Evolutionary conservation across 805 yeast species (phyloP).

Genomic region (Pichia ethanolica): DNA sequence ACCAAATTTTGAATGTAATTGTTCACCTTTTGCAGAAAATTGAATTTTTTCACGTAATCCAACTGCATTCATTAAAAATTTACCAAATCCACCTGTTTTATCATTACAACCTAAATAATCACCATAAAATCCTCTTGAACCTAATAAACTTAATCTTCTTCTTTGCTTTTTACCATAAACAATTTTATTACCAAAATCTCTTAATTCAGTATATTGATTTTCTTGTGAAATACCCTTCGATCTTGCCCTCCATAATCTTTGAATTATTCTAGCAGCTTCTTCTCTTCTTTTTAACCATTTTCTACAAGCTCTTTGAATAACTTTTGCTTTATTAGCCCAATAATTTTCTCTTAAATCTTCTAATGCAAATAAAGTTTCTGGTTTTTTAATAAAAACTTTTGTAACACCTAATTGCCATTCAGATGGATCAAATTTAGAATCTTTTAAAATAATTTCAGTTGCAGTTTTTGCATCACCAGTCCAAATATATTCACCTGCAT

Average conservation of each 20-base stretch:
- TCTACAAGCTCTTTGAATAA: conserved; percentile 97
- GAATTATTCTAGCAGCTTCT: conserved; percentile 78
- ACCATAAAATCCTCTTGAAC: conserved; percentile 88
- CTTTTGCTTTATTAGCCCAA: conserved; percentile 97
- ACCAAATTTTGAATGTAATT: conserved; percentile 80
- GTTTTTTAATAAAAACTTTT: conserved; percentile 91
- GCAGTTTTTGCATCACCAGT: conserved; percentile 47
- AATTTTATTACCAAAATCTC: conserved; percentile 74
- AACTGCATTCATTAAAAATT: conserved; percentile 58
- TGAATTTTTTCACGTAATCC: conserved; percentile 65
- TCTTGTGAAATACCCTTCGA: conserved; percentile 45
- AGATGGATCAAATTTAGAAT: conserved; percentile 59
- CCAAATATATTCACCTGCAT: conserved; percentile 72
- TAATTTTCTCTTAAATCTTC: conserved; percentile 95
- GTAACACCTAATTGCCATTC: conserved; percentile 91
- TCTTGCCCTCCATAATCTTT: conserved; percentile 74
- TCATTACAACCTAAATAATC: conserved; percentile 86
- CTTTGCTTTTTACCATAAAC: conserved; percentile 78
- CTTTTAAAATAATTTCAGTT: conserved; percentile 40
- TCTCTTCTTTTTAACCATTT: conserved; percentile 70
- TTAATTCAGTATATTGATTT: conserved; percentile 70
- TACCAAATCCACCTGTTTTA: conserved; percentile 61
- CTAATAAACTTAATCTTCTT: conserved; percentile 78
- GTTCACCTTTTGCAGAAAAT: conserved; percentile 79
- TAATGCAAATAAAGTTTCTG: conserved; percentile 90